Base-by-base conservation (phyloP, 83 land plant species). In the Picea abies region DNA sequence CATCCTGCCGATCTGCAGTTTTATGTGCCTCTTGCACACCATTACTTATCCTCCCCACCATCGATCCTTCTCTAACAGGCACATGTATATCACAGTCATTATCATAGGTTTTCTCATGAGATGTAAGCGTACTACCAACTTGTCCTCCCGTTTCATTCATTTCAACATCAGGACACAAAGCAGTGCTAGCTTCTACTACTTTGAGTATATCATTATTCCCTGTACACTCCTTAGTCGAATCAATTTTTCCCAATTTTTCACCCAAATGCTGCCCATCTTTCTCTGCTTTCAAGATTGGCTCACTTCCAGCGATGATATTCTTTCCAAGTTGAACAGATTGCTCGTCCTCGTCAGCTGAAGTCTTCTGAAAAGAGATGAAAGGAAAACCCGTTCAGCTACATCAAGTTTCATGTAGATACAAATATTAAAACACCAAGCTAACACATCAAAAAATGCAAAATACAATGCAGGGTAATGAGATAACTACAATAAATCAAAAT, bases 321-420 rank as follows among this genome's bases (percentile, higher is more conserved):
- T 79, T 63, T 62, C 49, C 80, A 35, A 35, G 41, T 14, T 79
- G 49, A 35, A 79, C 10, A 61, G 80, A 62, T 8, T 12, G 12
- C 37, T 79, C 80, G 17, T 79, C 80, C 19, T 79, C 80, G 19
- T 79, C 44, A 62, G 66, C 66, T 20, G 80, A 64, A 62, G 25
- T 17, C 49, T 37, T 79, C 80, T 79, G 80, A 37, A 79, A 60
- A 79, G 11, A 62, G 80, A 76, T 47, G 17, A 76, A 56, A 56
- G 61, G 23, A 52, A 52, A 14, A 23, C 61, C 19, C 16, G 20
- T 6, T 76, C 16, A 76, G 62, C 79, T 56, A 52, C 25, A 11
- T 22, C 25, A n/a, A 76, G 20, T 76, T 76, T 49, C 61, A 23
- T 76, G 56, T 52, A 56, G 56, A 76, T 17, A 56, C n/a, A 73